Base-by-base conservation (phyloP, 140 eudicot species). In the Anethum foeniculum region DNA sequence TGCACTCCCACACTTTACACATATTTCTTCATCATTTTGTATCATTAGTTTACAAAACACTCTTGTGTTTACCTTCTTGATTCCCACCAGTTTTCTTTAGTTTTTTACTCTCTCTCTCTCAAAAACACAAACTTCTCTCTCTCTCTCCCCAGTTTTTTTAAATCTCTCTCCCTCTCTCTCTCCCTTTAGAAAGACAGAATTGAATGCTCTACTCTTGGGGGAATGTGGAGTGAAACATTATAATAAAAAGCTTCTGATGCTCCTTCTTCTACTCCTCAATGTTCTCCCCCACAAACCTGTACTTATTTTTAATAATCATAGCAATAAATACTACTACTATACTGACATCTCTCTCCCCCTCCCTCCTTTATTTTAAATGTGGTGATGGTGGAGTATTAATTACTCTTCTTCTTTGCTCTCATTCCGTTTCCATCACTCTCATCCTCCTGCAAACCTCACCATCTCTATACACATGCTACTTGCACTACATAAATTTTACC, bases 241-340 rank as follows among this genome's bases (percentile, higher is more conserved):
- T 67, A 67, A 67, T 28, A 67, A 32, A 67, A 67, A 39, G 9
- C 74, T 67, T 32, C 74, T 67, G 69, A 25, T 67, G 74, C 74
- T 67, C 74, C 74, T 67, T 32, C 74, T 67, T 67, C 74, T 67
- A 13, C 74, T 67, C 74, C 74, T 67, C 74, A 67, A 67, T 32
- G n/a, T 3, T 67, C 44, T 67, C 74, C 74, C 74, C 74, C 39
- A 67, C 74, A 67, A 67, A 67, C 39, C 74, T 67, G 43, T 67
- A 67, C 74, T 67, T 32, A 64, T 67, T 67, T 11, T 1, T 67
- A 67, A 30, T 67, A 67, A 32, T 67, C 74, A 30, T 67, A 67
- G 43, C 1, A 67, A 67, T 67, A 67, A 67, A 67, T 67, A 67
- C 74, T 58, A 58, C 68, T 58, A 58, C 58, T 58, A 58, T n/a